Evolutionary conservation across 2,329 filamentous ascomycete species (phyloP).

Genomic region (Fusarium oligoseptatum): DNA sequence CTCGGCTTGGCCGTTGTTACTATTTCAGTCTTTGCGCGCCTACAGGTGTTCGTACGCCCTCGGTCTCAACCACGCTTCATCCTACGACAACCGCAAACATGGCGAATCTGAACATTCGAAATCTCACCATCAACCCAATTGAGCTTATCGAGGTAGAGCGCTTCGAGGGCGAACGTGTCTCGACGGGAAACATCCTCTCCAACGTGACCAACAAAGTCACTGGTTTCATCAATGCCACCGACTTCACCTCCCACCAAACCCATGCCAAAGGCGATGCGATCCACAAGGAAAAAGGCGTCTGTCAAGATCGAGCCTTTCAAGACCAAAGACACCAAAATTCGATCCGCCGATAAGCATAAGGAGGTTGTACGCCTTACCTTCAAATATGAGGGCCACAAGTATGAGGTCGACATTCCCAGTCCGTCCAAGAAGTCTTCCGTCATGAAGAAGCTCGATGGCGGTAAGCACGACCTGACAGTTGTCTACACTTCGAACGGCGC

Average conservation of each 20-base stretch:
- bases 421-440: slow-evolving; percentile 69
- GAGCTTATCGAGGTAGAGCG: slow-evolving; percentile 80
- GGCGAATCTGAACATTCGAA: slow-evolving; percentile 79
- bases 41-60: neutral
- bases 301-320: slow-evolving; percentile 78
- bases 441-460: slow-evolving; percentile 67
- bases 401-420: slow-evolving; percentile 80
- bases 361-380: slow-evolving; percentile 83
- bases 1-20: neutral
- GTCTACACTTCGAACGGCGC: slow-evolving; percentile 72
- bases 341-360: slow-evolving; percentile 67
- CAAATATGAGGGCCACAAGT: slow-evolving; percentile 66
- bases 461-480: slow-evolving; percentile 71
- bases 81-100: slow-evolving; percentile 50
- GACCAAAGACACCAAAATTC: slow-evolving; percentile 68
- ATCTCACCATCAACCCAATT: slow-evolving; percentile 81
- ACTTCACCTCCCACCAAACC: slow-evolving; percentile 47
- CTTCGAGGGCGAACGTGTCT: slow-evolving; percentile 68
- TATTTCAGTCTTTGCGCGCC: neutral
- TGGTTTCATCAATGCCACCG: slow-evolving; percentile 60
- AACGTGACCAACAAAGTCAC: slow-evolving; percentile 60
- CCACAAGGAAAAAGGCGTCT: slow-evolving; percentile 70
- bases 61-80: neutral
- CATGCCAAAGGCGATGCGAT: slow-evolving; percentile 70
- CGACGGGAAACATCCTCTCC: slow-evolving; percentile 58